Base-by-base conservation (phyloP, 495 filamentous ascomycete species). In the Penicillium pulvis region DNA sequence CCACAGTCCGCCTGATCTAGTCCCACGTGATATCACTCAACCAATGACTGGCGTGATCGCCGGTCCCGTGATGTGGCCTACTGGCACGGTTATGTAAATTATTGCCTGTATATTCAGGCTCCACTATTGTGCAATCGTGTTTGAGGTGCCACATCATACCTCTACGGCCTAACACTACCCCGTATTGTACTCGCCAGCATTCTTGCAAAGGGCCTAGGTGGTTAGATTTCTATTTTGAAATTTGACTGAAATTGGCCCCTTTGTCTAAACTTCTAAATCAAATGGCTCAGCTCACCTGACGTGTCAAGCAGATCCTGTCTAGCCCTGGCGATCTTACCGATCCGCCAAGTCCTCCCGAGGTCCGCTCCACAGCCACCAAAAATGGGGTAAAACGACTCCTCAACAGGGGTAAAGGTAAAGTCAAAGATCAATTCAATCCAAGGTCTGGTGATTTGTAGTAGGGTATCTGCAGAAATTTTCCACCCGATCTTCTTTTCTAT, bases 291-390 rank as follows among this genome's bases (percentile, higher is more conserved):
- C 16, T 43, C 24, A 39, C 50, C 31, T 52, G 50, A 51, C 17
- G n/a, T 51, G 30, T 31, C 51, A 14, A 9, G 17, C 9, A 43
- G 51, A 43, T 43, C 51, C 19, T 28, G 51, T 53, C 51, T 53
- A 53, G 51, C 35, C 51, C 36, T 53, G 51, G 39, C 36, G 35
- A 53, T 41, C 51, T 17, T 20, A 42, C 51, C 24, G 51, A 53
- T 53, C 51, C 30, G 47, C 47, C 19, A 52, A 36, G 49, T 52
- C 49, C 49, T 52, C 12, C 49, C 49, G 49, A 52, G 49, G 49
- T 52, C 31, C 31, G 31, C 39, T 52, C 31, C 49, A 31, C 49
- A 20, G 19, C 9, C 49, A 30, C 39, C 36, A 9, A 55, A 36
- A 46, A 46, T 23, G 42, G 42, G 24, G 35, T 45, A 17, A 54